Percentiles rank a stretch among this genome's conserved stretches.
Conservation (phyloP, 306 rosid species). For the Trifolium repens region DNA sequence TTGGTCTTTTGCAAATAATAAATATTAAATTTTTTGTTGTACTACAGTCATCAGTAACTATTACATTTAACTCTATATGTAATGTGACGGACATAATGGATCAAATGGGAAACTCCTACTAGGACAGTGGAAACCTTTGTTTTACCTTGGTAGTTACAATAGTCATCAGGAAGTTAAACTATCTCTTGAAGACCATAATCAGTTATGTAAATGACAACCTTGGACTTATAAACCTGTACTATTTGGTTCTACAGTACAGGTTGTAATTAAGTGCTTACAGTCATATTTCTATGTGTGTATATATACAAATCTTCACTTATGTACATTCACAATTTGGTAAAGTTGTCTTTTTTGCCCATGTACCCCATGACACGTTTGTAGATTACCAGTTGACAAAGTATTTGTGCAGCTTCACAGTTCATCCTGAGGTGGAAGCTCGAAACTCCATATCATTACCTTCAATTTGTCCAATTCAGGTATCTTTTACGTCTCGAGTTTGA, state of each 20-base stretch:
- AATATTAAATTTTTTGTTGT: not conserved
- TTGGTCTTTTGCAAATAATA: not conserved
- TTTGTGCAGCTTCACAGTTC: constrained; percentile 73
- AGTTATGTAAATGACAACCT: too few relatives aligned
- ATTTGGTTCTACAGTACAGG: constrained; percentile 3
- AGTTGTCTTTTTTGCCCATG: constrained; percentile 31
- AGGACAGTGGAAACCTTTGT: not conserved
- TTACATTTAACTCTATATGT: not conserved
- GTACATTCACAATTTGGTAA: constrained; percentile 10
- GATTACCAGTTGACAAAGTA: constrained; percentile 34
- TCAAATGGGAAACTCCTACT: not conserved
- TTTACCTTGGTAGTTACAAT: too few relatives aligned
- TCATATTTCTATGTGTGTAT: not conserved
- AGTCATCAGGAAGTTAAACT: too few relatives aligned
- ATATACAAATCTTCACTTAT: not conserved
- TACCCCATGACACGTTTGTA: constrained; percentile 22
- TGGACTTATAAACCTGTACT: not conserved
- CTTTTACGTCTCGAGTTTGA: constrained; percentile 35
- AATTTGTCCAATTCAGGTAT: constrained; percentile 73
- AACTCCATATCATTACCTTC: constrained; percentile 79
- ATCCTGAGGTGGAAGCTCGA: constrained; percentile 94
- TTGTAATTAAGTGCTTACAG: not conserved
- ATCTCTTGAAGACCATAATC: too few relatives aligned
- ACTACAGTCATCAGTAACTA: not conserved
- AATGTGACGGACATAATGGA: not conserved